Percentiles rank a stretch among this genome's conserved stretches.
Evolutionary conservation across 75 land plant genomes (phyloP).

Genomic region (Picea sitchensis): DNA sequence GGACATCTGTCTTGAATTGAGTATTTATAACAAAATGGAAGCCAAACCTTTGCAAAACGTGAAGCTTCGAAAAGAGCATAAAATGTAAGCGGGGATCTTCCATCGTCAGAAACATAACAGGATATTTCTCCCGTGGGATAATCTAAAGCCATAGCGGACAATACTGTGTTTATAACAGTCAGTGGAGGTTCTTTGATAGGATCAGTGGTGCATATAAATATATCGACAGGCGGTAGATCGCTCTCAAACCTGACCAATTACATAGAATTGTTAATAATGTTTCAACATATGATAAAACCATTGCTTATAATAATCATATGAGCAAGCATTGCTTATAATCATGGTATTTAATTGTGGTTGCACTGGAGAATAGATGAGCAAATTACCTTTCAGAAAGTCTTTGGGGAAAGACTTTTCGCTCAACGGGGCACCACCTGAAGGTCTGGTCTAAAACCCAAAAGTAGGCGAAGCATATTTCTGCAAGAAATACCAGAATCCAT

Average conservation of each 20-base stretch:
- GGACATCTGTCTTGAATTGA: conserved; percentile 43
- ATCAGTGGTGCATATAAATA: conserved; percentile 17
- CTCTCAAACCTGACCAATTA: conserved; percentile 27
- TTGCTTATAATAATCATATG: too few species aligned
- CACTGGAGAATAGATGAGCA: too few species aligned
- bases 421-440: conserved; percentile 20
- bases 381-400: conserved; percentile 14
- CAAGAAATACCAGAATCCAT: background rate
- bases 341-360: background rate
- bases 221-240: background rate
- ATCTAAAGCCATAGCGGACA: conserved; percentile 21
- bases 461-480: conserved; percentile 45
- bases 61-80: conserved; percentile 22
- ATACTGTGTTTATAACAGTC: conserved; percentile 35
- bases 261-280: background rate
- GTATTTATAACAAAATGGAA: conserved; percentile 52
- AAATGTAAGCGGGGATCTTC: conserved; percentile 18
- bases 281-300: background rate
- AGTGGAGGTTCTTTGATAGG: conserved; percentile 6
- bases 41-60: conserved; percentile 37
- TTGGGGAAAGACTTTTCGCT: conserved; percentile 15
- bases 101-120: conserved; percentile 23
- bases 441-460: conserved; percentile 32
- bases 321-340: too few species aligned
- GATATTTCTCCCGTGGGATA: conserved; percentile 20